Conservation (phyloP, 129 eudicot species). For the Escallonia rubra region DNA sequence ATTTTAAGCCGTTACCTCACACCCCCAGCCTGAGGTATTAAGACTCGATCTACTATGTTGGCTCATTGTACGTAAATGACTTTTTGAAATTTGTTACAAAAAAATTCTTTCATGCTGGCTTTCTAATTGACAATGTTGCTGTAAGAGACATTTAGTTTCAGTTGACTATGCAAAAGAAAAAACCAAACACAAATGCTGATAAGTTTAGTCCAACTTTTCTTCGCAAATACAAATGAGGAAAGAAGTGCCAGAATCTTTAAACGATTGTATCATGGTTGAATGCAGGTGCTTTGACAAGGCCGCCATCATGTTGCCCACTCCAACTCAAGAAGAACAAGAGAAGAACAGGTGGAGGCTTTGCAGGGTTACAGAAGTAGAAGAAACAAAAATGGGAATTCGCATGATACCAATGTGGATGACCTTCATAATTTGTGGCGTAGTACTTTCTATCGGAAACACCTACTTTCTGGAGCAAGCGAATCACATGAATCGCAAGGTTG, state of each 20-base stretch:
- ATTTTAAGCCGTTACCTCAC: conserved; percentile 13
- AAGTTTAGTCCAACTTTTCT: background rate
- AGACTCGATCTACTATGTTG: background rate
- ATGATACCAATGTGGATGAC: conserved; percentile 70
- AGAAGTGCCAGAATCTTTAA: background rate
- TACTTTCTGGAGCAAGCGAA: conserved; percentile 57
- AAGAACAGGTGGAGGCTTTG: conserved; percentile 52
- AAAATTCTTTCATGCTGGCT: no score
- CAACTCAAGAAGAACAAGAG: conserved; percentile 12
- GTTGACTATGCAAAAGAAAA: no score
- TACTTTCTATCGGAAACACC: conserved; percentile 52
- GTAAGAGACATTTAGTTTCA: no score
- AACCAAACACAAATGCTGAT: no score
- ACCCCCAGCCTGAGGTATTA: conserved; percentile 50
- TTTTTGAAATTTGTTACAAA: no score
- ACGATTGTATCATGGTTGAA: background rate
- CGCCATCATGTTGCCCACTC: conserved; percentile 29
- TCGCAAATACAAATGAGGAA: background rate
- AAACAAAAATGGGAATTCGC: conserved; percentile 47
- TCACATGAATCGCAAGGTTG: conserved; percentile 27
- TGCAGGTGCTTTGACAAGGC: conserved; percentile 69
- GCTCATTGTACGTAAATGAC: background rate
- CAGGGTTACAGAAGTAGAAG: conserved; percentile 53
- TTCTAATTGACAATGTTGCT: no score
- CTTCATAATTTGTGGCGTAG: conserved; percentile 46